A percentile compares a stretch with the other conserved stretches of the same genome.
Conservation (phyloP, 345 rosid species). For the Euphorbia peplus region DNA sequence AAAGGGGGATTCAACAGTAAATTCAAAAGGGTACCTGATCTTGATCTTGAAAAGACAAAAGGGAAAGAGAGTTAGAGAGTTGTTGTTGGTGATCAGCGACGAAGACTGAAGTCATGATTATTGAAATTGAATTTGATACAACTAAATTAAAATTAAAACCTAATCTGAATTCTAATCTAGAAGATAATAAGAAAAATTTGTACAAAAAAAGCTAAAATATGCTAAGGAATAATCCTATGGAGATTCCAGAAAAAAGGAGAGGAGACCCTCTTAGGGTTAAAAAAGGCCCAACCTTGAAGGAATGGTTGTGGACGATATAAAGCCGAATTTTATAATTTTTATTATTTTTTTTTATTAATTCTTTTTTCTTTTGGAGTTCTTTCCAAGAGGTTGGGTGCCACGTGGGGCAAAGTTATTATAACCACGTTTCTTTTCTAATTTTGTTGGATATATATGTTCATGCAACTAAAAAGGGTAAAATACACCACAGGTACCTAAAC, state of each 20-base stretch:
- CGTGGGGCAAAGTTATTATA: not conserved
- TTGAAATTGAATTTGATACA: not conserved
- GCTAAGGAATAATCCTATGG: slow-evolving; percentile 10
- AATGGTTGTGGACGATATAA: not conserved
- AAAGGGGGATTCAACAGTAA: not conserved
- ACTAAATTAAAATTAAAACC: not conserved
- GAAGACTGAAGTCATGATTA: slow-evolving; percentile 27
- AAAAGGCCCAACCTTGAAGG: not conserved
- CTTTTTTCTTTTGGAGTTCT: not conserved
- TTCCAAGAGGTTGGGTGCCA: not conserved
- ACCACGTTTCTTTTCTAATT: not conserved
- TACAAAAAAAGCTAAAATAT: slow-evolving; percentile 6
- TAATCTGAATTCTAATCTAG: not conserved
- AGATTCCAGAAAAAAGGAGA: not conserved
- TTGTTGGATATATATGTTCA: too few relatives aligned
- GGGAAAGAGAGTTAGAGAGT: slow-evolving; percentile 12
- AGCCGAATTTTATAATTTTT: not conserved
- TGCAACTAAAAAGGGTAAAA: too few relatives aligned
- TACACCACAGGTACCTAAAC: too few relatives aligned
- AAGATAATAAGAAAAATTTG: not conserved
- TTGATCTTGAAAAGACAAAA: slow-evolving; percentile 26
- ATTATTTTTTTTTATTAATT: not conserved
- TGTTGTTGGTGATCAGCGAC: slow-evolving; percentile 11
- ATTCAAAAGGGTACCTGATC: slow-evolving; percentile 29
- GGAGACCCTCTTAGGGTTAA: not conserved